A percentile compares a stretch with the other conserved stretches of the same genome.
Conservation (phyloP, 2,329 filamentous ascomycete species). For the Claviceps arundinis region DNA sequence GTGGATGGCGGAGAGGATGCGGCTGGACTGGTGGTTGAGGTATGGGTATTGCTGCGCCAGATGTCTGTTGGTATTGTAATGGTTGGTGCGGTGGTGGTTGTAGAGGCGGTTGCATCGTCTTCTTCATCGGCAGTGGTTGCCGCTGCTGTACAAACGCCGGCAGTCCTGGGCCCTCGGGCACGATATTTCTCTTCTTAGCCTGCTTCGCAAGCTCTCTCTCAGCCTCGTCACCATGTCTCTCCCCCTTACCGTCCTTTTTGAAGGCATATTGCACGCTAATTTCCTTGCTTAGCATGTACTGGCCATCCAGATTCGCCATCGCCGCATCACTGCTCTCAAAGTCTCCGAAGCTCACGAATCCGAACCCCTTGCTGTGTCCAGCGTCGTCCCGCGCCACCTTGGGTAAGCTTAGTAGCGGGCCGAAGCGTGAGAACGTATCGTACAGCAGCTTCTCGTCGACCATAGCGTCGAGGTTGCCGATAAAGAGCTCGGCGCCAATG, state of each 20-base stretch:
- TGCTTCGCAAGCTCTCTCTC: constrained; percentile 84
- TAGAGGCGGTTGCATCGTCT: constrained; percentile 8
- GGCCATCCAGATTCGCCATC: constrained; percentile 83
- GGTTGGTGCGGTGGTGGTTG: constrained; percentile 8
- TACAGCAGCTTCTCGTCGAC: constrained; percentile 93
- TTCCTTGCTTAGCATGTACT: constrained; percentile 95
- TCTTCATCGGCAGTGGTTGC: constrained; percentile 25
- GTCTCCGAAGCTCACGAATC: constrained; percentile 83
- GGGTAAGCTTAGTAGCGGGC: constrained; percentile 67
- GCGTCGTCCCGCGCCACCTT: constrained; percentile 88
- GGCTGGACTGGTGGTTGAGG: constrained; percentile 12
- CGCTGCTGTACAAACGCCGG: constrained; percentile 55
- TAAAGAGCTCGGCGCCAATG: constrained; percentile 91
- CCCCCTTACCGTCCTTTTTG: constrained; percentile 97
- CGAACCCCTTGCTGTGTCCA: constrained; percentile 86
- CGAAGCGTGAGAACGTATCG: constrained; percentile 88
- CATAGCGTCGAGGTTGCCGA: constrained; percentile 89
- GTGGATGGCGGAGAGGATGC: constrained; percentile 13
- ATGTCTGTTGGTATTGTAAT: constrained; percentile 6
- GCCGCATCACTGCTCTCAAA: constrained; percentile 92
- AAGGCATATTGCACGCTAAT: constrained; percentile 96
- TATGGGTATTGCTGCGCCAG: constrained; percentile 2
- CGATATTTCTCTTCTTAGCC: constrained; percentile 87
- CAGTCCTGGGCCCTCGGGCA: constrained; percentile 63
- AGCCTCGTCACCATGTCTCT: constrained; percentile 86